phyloP scores from a whole-genome alignment of 768 basidiomycete genomes.

The Leccinum truebloodii region DNA sequence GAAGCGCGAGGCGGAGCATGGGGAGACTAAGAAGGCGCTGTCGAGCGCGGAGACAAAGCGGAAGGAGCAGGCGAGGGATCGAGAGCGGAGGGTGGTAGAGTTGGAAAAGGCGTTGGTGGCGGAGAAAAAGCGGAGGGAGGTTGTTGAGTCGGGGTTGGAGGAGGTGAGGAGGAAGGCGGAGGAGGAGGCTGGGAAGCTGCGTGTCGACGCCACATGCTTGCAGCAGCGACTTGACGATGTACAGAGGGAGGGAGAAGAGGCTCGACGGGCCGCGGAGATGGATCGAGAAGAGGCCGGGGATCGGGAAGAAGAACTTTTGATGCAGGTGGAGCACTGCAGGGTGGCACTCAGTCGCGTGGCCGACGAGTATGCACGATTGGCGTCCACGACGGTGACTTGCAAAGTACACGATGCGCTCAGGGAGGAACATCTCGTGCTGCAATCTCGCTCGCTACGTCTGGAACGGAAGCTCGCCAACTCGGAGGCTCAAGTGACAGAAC shows the following conservation, averaged over 20 bases:
- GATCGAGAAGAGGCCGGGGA: conserved; percentile 34
- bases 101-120: conserved; percentile 50
- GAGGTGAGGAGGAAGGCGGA: conserved; percentile 46
- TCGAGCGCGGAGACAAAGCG: conserved; percentile 50
- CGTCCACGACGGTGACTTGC: conserved; percentile 42
- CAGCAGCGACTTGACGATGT: conserved; percentile 40
- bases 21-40: conserved; percentile 51
- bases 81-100: conserved; percentile 54
- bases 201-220: conserved; percentile 33
- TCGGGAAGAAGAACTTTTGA: conserved; percentile 47
- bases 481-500: conserved; percentile 64
- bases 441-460: conserved; percentile 49
- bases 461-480: conserved; percentile 71
- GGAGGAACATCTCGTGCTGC: conserved; percentile 39
- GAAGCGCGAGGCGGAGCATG: conserved; percentile 51
- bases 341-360: conserved; percentile 47
- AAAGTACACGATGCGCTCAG: conserved; percentile 41
- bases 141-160: conserved; percentile 44
- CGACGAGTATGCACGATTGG: conserved; percentile 55
- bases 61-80: conserved; percentile 55
- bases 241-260: conserved; percentile 38
- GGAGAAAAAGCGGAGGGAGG: conserved; percentile 55
- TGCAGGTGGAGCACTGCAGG: conserved; percentile 53
- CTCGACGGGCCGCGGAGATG: conserved; percentile 34
- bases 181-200: conserved; percentile 40